Base-by-base conservation (phyloP, 495 filamentous ascomycete species). In the Zalerion maritima region DNA sequence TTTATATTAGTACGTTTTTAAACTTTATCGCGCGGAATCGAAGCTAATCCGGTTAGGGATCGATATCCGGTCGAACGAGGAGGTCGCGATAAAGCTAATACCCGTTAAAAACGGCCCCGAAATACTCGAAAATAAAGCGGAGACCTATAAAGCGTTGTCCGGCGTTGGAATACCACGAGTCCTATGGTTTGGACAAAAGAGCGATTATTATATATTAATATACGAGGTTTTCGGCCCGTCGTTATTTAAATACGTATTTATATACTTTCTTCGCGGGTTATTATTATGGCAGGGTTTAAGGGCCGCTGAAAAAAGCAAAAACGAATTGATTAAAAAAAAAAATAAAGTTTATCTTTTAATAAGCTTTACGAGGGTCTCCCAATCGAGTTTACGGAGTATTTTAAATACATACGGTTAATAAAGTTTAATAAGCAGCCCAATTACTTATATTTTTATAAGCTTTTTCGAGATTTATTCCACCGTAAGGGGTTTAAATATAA, bases 181-280 rank as follows among this genome's bases (percentile, higher is more conserved):
- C 4, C 38, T 35, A 21, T 46, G 41, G 49, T 37, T 32, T 24
- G 47, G 45, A n/a, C 5, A 40, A n/a, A 21, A 54, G 14, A 35
- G 36, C 34, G 43, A 51, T n/a, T 52, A 32, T 38, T 24, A 38
- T 9, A 25, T 38, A 14, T 46, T 58, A 29, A 47, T 42, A 18
- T 24, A 45, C 18, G 45, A 56, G 23, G 37, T 53, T 28, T 49
- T 61, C 18, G 54, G 57, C n/a, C 56, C 52, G 14, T 50, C 39
- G 20, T 47, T 49, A 28, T 35, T 63, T 14, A 53, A 52, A 30
- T 63, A 60, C 35, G 29, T 57, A 9, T 31, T 57, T 11, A 19
- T 57, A 13, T 55, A 57, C 36, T 51, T 62, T 21, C 26, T 48
- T 32, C 39, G 40, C 18, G 50, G 57, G 28, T 40, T 36, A n/a